These are phyloP conservation scores for Oryza punctata DNA, from an alignment of 176 grass and related monocot species.

Conservation along the genomic window DNA sequence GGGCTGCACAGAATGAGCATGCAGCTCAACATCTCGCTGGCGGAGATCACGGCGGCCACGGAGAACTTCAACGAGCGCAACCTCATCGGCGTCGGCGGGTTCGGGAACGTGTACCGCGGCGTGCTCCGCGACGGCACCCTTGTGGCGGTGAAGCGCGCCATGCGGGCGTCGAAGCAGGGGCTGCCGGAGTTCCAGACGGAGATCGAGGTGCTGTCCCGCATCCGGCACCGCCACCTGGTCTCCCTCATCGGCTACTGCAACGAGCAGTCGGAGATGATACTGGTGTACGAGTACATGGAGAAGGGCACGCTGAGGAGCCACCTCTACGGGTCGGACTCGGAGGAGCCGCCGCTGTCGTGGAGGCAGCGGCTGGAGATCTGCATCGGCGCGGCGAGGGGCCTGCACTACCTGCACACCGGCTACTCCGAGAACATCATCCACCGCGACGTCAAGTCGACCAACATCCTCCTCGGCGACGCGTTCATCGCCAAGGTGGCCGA, in stretches of 20 bases:
- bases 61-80: constrained; percentile 54
- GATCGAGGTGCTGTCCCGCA: constrained; percentile 74
- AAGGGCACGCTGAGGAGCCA: constrained; percentile 68
- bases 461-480: constrained; percentile 67
- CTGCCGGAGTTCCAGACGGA: constrained; percentile 69
- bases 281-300: constrained; percentile 85
- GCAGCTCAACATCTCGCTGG: constrained; percentile 50
- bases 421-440: constrained; percentile 71
- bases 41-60: constrained; percentile 56
- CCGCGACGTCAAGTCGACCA: constrained; percentile 85
- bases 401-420: constrained; percentile 62
- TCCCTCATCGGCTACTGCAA: constrained; percentile 76
- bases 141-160: constrained; percentile 73
- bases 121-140: constrained; percentile 46
- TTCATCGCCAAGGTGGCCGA: constrained; percentile 67
- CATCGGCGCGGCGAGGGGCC: constrained; percentile 54
- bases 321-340: constrained; percentile 47
- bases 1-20: constrained; percentile 42
- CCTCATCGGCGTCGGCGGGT: constrained; percentile 62
- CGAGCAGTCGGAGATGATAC: constrained; percentile 76
- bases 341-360: constrained; percentile 48
- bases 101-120: constrained; percentile 75
- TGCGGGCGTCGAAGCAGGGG: constrained; percentile 47
- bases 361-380: constrained; percentile 71
- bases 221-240: constrained; percentile 72